Conservation (phyloP, 2,329 filamentous ascomycete genomes). For the Plectosphaerella sp. region DNA sequence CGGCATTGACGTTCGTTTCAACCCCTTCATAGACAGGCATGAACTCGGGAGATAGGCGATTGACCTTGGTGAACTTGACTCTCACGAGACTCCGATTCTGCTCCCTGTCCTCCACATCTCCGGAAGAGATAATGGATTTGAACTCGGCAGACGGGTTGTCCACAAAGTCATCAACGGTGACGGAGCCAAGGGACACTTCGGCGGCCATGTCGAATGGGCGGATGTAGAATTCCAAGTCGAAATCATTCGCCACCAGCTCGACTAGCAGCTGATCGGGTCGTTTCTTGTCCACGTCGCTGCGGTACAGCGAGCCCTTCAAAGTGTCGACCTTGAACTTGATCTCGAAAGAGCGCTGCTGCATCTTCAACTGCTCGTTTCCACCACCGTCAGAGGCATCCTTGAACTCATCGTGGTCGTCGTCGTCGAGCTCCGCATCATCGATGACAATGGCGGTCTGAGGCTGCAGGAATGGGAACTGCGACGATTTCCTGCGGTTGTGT, state of each 20-base stretch:
- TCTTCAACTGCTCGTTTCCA: conserved; percentile 55
- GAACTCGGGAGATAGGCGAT: conserved; percentile 87
- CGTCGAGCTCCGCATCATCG: conserved; percentile 67
- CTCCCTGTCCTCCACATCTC: conserved; percentile 65
- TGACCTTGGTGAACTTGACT: conserved; percentile 86
- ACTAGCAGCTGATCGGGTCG: conserved; percentile 79
- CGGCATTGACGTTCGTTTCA: conserved; percentile 86
- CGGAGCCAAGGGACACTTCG: conserved; percentile 79
- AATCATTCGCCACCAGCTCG: conserved; percentile 85
- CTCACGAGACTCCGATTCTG: conserved; percentile 79
- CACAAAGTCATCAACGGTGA: conserved; percentile 92
- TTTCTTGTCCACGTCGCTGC: conserved; percentile 73
- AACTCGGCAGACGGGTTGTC: conserved; percentile 86
- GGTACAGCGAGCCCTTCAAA: conserved; percentile 87
- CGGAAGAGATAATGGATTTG: conserved; percentile 93
- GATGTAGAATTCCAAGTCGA: conserved; percentile 82
- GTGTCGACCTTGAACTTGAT: conserved; percentile 96
- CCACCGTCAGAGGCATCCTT: conserved; percentile 61
- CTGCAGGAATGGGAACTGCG: conserved; percentile 69
- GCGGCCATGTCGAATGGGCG: conserved; percentile 90
- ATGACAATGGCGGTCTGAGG: conserved; percentile 74
- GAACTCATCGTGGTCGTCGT: conserved; percentile 60
- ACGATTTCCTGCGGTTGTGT: conserved; percentile 56
- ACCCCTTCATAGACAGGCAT: conserved; percentile 88
- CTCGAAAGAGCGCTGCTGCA: conserved; percentile 89